These are phyloP conservation scores for Melocanna baccifera DNA, from an alignment of 176 grass and related monocot species.

Conservation along the genomic window DNA sequence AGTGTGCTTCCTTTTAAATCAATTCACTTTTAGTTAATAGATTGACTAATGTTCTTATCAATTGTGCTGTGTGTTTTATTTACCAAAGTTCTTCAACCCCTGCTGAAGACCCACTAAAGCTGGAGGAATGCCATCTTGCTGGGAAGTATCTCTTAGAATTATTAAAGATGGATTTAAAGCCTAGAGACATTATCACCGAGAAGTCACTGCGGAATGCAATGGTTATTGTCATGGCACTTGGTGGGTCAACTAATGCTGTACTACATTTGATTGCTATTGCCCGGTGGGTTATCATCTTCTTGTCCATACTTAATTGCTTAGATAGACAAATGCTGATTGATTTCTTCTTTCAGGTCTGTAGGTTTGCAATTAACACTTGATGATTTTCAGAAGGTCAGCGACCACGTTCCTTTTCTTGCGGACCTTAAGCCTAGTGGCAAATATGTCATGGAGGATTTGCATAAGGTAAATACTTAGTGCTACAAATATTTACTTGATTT, in stretches of 20 bases:
- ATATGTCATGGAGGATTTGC: conserved; percentile 99
- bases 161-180: conserved; percentile 94
- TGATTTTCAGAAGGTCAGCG: conserved; percentile 99
- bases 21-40: neutral
- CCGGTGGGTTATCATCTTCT: conserved; percentile 47
- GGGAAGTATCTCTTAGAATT: conserved; percentile 86
- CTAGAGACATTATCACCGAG: conserved; percentile 89
- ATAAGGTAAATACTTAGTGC: conserved; percentile 61
- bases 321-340: conserved; percentile 32
- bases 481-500: conserved; percentile 20
- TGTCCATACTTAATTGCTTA: neutral
- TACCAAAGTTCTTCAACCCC: conserved; percentile 85
- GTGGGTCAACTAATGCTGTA: conserved; percentile 96
- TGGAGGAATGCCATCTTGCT: conserved; percentile 82
- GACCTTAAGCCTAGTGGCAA: conserved; percentile 98
- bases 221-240: conserved; percentile 96
- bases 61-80: conserved; percentile 4
- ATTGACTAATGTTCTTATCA: neutral
- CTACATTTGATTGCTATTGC: conserved; percentile 98
- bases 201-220: conserved; percentile 90
- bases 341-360: conserved; percentile 71
- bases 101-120: conserved; percentile 82
- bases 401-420: conserved; percentile 92
- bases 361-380: conserved; percentile 85
- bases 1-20: neutral